Conservation (phyloP, 1,139 yeast genomes). For the Chernovozyma aurita region DNA sequence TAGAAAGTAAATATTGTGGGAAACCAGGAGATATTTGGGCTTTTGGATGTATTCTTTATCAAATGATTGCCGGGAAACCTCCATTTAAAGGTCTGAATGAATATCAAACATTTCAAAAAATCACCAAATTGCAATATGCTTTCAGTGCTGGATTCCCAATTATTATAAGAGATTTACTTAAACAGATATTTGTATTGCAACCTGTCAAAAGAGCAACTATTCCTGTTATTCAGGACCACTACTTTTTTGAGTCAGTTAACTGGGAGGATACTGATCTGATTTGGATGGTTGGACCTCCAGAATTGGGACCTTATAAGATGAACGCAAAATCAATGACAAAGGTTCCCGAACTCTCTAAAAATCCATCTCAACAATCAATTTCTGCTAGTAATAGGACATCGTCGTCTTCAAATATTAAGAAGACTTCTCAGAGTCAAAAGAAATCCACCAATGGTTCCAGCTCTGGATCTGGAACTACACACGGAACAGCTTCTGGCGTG, state of each 20-base stretch:
- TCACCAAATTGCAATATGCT: conserved; percentile 56
- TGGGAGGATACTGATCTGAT: conserved; percentile 62
- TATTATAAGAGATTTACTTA: conserved; percentile 44
- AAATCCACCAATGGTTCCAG: not conserved
- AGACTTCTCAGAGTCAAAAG: not conserved
- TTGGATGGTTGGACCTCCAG: conserved; percentile 75
- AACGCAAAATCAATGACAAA: conserved; percentile 56
- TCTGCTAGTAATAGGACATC: not conserved
- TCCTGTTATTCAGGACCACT: conserved; percentile 45
- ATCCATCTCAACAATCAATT: conserved; percentile 7
- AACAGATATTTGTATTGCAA: conserved; percentile 41
- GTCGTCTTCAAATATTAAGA: not conserved
- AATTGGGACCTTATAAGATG: conserved; percentile 61
- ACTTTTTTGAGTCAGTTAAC: conserved; percentile 62
- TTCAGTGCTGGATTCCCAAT: conserved; percentile 52
- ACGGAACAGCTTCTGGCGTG: not conserved
- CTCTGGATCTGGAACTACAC: conserved; percentile 1
- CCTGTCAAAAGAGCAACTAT: conserved; percentile 41
- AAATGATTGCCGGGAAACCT: conserved; percentile 71
- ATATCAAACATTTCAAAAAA: conserved; percentile 56
- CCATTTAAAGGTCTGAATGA: conserved; percentile 80
- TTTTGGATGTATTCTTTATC: conserved; percentile 72
- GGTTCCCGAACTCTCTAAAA: conserved; percentile 34
- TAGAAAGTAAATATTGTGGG: conserved; percentile 66
- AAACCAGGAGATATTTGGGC: conserved; percentile 82